A percentile compares a stretch with the other conserved stretches of the same genome.
phyloP scores from a whole-genome alignment of 2,329 filamentous ascomycete genomes.

The Fulvia fulva region DNA sequence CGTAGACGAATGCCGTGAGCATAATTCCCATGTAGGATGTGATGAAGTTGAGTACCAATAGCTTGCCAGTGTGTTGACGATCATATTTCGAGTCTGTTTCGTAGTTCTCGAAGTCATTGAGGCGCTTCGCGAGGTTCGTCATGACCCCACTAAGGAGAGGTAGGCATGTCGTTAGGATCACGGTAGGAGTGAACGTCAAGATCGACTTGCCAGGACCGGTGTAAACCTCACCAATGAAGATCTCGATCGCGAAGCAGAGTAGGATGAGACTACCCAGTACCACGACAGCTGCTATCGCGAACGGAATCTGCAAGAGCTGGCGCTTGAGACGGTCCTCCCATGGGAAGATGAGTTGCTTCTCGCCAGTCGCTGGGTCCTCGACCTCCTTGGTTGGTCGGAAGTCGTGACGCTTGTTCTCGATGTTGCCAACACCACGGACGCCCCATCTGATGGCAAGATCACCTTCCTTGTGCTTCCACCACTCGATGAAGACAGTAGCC shows the following conservation, averaged over 20 bases:
- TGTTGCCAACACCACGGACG: conserved; percentile 75
- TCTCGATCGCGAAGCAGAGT: conserved; percentile 84
- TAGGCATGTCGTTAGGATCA: conserved; percentile 76
- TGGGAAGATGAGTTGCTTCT: conserved; percentile 71
- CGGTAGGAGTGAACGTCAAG: conserved; percentile 81
- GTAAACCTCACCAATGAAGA: conserved; percentile 94
- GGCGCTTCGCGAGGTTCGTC: conserved; percentile 67
- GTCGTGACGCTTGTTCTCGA: conserved; percentile 72
- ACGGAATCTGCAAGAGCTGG: conserved; percentile 79
- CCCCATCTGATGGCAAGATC: conserved; percentile 87
- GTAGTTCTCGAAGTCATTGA: conserved; percentile 89
- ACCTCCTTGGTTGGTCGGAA: conserved; percentile 76
- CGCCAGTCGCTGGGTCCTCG: conserved; percentile 76
- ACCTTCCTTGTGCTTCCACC: conserved; percentile 89
- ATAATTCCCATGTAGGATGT: conserved; percentile 91
- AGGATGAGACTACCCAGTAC: conserved; percentile 79
- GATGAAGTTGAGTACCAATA: conserved; percentile 95
- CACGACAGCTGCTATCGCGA: conserved; percentile 68
- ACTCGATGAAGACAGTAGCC: conserved; percentile 87
- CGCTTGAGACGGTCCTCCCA: conserved; percentile 68
- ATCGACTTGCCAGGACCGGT: conserved; percentile 81
- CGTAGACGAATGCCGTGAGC: conserved; percentile 89
- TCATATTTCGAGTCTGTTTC: conserved; percentile 81
- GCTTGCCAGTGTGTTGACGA: conserved; percentile 80
- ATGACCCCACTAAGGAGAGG: conserved; percentile 74